Evolutionary conservation across 176 grass and related monocot species (phyloP).

Genomic region (Carex myosuroides): DNA sequence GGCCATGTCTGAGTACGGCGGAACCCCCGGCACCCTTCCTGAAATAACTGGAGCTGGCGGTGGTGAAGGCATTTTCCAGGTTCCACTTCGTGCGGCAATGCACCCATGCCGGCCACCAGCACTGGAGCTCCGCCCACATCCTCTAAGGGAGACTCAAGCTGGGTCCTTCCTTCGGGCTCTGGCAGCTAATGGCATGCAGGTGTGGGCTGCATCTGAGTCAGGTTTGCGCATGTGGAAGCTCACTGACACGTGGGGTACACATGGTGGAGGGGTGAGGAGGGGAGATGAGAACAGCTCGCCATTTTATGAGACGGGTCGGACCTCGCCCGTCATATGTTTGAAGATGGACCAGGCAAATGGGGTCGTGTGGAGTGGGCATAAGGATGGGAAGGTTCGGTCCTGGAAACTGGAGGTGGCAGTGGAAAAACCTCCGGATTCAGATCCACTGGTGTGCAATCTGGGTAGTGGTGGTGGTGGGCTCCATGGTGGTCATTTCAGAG

Average conservation of each 20-base stretch:
- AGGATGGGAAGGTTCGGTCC: constrained; percentile 77
- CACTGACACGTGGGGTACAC: constrained; percentile 31
- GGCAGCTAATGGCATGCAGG: constrained; percentile 27
- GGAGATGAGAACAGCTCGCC: constrained; percentile 92
- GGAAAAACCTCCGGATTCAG: constrained; percentile 9
- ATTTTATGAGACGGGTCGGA: constrained; percentile 60
- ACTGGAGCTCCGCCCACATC: constrained; percentile 71
- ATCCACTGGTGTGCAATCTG: constrained; percentile 6
- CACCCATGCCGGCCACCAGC: constrained; percentile 68
- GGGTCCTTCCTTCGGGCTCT: constrained; percentile 69
- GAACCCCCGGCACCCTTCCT: constrained; percentile 47
- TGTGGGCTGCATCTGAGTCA: constrained; percentile 73
- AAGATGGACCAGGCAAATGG: constrained; percentile 56
- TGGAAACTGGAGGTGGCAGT: constrained; percentile 64
- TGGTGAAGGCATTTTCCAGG: constrained; percentile 67
- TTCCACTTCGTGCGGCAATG: constrained; percentile 69
- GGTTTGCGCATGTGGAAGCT: constrained; percentile 63
- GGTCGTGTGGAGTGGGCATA: constrained; percentile 85
- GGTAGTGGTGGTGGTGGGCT: constrained; percentile 17
- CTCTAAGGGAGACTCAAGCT: constrained; percentile 81
- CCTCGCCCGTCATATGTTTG: constrained; percentile 67
- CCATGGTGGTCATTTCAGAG: constrained; percentile 47
- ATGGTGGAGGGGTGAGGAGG: constrained; percentile 29
- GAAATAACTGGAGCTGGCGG: constrained; percentile 58
- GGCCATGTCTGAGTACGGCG: constrained; percentile 76